phyloP scores from a whole-genome alignment of 345 rosid species.

The Lepidium aucheri region DNA sequence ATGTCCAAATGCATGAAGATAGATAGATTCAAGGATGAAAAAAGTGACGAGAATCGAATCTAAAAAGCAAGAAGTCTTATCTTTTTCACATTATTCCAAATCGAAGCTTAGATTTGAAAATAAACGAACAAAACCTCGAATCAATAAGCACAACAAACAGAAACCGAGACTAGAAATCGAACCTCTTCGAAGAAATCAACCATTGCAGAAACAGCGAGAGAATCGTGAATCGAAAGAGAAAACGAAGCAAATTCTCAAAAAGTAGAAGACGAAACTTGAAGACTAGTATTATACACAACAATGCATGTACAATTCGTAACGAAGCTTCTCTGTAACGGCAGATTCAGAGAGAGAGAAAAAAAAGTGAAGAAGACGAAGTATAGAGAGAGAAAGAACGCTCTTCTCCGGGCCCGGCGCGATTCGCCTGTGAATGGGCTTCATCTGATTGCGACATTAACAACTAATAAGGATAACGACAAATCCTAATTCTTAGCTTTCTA shows the following conservation, averaged over 20 bases:
- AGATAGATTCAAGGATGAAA: background rate
- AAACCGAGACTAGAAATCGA: background rate
- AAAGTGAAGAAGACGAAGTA: background rate
- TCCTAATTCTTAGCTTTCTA: constrained; percentile 1
- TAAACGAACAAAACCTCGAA: background rate
- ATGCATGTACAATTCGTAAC: constrained; percentile 9
- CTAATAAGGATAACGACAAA: constrained; percentile 16
- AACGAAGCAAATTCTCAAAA: constrained; percentile 18
- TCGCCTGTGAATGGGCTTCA: constrained; percentile 26
- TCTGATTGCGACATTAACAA: constrained; percentile 26
- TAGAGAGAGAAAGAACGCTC: background rate
- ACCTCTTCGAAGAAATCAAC: constrained; percentile 16
- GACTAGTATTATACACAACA: background rate
- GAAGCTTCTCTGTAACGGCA: constrained; percentile 7
- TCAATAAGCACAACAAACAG: background rate
- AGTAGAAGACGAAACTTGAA: background rate
- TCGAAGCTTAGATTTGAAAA: background rate
- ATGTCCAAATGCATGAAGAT: background rate
- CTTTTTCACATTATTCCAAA: background rate
- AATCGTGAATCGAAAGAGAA: background rate
- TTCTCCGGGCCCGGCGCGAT: constrained; percentile 23
- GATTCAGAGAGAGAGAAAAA: constrained; percentile 1
- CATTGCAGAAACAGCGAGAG: constrained; percentile 1
- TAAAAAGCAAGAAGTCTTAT: background rate
- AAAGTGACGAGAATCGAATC: background rate